Percentiles rank a stretch among this genome's conserved stretches.
Conservation (phyloP, 495 filamentous ascomycete genomes). For the Cenococcum geophilum region DNA sequence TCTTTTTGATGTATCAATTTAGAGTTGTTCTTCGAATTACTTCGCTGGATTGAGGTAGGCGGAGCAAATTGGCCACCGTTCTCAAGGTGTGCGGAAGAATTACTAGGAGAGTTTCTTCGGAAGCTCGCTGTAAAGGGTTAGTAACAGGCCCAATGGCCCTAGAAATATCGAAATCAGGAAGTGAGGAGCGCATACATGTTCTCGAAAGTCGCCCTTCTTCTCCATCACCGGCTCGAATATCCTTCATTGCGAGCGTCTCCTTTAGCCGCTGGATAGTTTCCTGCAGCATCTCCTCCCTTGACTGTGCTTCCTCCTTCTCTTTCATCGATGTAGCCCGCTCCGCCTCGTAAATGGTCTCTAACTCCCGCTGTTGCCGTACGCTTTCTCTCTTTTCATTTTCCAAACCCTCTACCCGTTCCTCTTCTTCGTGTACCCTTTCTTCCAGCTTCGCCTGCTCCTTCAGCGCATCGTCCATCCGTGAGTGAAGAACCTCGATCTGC, state of each 20-base stretch:
- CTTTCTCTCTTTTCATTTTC: conserved; percentile 74
- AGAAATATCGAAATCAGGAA: not conserved
- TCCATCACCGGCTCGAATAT: conserved; percentile 52
- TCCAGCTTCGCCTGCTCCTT: conserved; percentile 80
- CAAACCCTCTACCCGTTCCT: conserved; percentile 70
- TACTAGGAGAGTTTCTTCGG: conserved; percentile 30
- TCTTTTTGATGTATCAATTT: conserved; percentile 90
- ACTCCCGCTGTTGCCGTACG: conserved; percentile 72
- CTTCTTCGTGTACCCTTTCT: conserved; percentile 74
- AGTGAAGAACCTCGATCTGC: conserved; percentile 77
- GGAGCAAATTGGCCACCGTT: conserved; percentile 70
- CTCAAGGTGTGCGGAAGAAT: conserved; percentile 21
- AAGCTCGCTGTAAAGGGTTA: conserved; percentile 31
- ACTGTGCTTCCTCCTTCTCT: conserved; percentile 82
- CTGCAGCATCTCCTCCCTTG: conserved; percentile 83
- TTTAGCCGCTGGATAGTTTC: conserved; percentile 81
- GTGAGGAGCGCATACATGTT: conserved; percentile 53
- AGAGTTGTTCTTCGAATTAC: conserved; percentile 77
- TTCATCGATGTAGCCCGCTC: conserved; percentile 81
- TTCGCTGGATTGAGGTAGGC: conserved; percentile 70
- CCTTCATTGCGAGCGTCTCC: conserved; percentile 72
- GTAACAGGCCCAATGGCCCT: conserved; percentile 1
- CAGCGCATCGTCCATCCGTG: conserved; percentile 75
- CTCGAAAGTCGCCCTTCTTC: conserved; percentile 60
- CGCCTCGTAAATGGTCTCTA: conserved; percentile 82